Base-by-base conservation (phyloP, 2,329 filamentous ascomycete species). In the Juglanconis sp. region DNA sequence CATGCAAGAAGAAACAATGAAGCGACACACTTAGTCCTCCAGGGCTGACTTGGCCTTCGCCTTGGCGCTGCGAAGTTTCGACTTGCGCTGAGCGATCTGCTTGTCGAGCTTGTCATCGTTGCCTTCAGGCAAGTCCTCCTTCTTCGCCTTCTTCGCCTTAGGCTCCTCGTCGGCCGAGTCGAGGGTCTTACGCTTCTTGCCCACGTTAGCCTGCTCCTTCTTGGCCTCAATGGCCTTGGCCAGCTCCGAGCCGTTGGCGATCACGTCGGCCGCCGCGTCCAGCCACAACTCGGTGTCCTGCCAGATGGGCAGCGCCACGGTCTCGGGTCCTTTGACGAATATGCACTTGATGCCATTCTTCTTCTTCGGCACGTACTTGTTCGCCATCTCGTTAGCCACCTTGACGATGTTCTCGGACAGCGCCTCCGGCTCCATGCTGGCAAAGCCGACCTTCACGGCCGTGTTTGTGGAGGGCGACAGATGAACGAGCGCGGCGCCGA, bases 251-350 rank as follows among this genome's bases (percentile, higher is more conserved):
- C 73, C 76, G 42, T 81, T 79, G 65, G 81, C 77, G 40, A 95
- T 78, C 6, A 96, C 86, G 70, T 89, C 85, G 64, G 91, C 87
- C 63, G 86, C 82, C 62, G 88, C 85, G 65, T 95, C 90, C 15
- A 88, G 76, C 92, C 95, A 99, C 65, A 99, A 81, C 81, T 97
- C 92, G 67, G 92, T 89, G 4, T 94, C 90, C 71, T 96, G 79
- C 91, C 92, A 99, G 71, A 99, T 87, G n/a, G 95, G 95, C 70
- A 99, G 81, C 8, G 94, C 90, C 63, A 88, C 89, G 4, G 94
- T 96, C 70, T 91, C 87, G 34, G 91, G 89, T 3, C 92, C 91
- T 82, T 98, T 99, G 80, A 99, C 82, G 74, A 96, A 92, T 63
- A 99, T 79, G 64, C 86, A 85, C 74, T 88, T 88, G 65, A 98